Evolutionary conservation across 768 basidiomycete genomes (phyloP), one percentile per base, ranked within the genome.

Genomic region (Lepiota brunneoincarnata): DNA sequence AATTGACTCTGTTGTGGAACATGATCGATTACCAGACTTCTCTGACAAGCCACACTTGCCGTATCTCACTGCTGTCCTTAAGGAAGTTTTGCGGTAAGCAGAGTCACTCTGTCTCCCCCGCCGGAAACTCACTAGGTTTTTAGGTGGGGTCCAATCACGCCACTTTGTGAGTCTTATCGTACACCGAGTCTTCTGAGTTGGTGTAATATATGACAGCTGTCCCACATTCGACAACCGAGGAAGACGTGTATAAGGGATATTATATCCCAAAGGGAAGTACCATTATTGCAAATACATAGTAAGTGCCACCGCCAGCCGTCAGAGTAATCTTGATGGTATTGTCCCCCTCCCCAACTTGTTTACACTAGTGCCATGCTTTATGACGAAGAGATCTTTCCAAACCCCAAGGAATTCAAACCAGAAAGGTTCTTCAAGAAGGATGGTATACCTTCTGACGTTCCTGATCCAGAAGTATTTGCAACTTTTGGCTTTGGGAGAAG

Each of bases 401-500:
- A 56, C 9, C 58, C 58, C 12, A 42, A 47, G 2, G 54, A 52
- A 24, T 59, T 56, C 42, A 39, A 20, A 3, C 57, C 57, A 28
- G 57, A 54, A 20, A 57, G 56, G 26, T 53, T 41, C 46, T 10
- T 57, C 10, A 48, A 6, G 31, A 31, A 42, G 17, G 55, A 51
- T n/a, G 60, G 59, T 52, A 54, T 61, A 0, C 40, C 57, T 11
- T 61, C 63, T 17, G 45, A 61, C 6, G 58, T 69, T 26, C 61
- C 57, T 31, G 65, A 67, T 40, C 64, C 68, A 1, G 64, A 26
- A 10, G 23, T 57, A 0, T 57, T 61, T 10, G 61, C 59, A 1
- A 61, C 60, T 2, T 73, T 68, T 59, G 72, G 71, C 0, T 71
- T 68, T 57, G 71, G 71, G n/a, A 46, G 66, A 44, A 58, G 66